Conservation (phyloP, 208 protist genomes). For the Tetramitus jugosus region DNA sequence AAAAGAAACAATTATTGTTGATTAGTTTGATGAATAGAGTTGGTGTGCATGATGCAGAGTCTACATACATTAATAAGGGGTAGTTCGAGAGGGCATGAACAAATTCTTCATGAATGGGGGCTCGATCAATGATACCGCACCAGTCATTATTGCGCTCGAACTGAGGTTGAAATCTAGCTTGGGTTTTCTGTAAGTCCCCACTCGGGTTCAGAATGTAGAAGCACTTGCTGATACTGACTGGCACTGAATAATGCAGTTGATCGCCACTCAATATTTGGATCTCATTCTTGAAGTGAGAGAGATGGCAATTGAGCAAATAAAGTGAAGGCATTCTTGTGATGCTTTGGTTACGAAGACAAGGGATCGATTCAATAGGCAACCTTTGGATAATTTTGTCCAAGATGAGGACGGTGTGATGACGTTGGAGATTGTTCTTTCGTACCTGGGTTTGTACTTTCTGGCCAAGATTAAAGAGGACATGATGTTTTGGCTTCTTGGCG, state of each 20-base stretch:
- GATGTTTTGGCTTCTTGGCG: too few relatives aligned
- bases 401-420: constrained; percentile 26
- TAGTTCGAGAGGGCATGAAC: constrained; percentile 13
- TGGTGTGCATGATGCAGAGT: too few relatives aligned
- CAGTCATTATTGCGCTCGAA: constrained; percentile 31
- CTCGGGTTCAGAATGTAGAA: background rate
- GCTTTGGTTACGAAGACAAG: constrained; percentile 21
- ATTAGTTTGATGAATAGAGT: constrained; percentile 1
- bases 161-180: constrained; percentile 40
- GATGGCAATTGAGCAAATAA: background rate
- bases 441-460: background rate
- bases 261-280: too few relatives aligned
- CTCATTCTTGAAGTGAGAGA: constrained; percentile 12
- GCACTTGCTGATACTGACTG: background rate
- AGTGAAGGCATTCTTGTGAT: constrained; percentile 24
- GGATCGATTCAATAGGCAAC: constrained; percentile 38
- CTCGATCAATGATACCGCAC: constrained; percentile 35
- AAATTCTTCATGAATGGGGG: constrained; percentile 29
- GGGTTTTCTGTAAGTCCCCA: constrained; percentile 9
- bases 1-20: background rate
- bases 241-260: too few relatives aligned
- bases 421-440: too few relatives aligned
- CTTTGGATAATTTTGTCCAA: constrained; percentile 28
- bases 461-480: too few relatives aligned
- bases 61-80: constrained; percentile 35